These are phyloP conservation scores for Cyclotella choctawhatcheeana DNA, from an alignment of 108 stramenopile species.

Conservation along the genomic window DNA sequence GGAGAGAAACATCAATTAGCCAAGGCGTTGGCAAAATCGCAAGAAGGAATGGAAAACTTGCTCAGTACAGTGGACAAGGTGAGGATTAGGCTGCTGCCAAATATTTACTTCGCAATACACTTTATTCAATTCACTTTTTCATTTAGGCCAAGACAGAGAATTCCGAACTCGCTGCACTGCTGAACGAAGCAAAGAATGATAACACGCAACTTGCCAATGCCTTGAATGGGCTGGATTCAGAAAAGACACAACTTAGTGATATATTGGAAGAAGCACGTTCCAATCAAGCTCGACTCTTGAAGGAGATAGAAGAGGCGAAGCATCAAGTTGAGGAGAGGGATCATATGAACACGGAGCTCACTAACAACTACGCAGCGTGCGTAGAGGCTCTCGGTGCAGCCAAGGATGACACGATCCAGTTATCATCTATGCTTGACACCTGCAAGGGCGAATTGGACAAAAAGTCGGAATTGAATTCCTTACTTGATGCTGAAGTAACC, in stretches of 20 bases:
- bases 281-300: not conserved
- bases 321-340: not conserved
- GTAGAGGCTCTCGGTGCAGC: constrained; percentile 7
- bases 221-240: constrained; percentile 5
- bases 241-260: constrained; percentile 11
- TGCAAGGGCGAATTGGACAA: constrained; percentile 11
- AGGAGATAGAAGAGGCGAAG: not conserved
- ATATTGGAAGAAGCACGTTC: not conserved
- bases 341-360: not conserved
- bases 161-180: not conserved
- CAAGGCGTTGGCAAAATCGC: not conserved
- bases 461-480: constrained; percentile 7
- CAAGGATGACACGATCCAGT: not conserved
- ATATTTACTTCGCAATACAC: not conserved
- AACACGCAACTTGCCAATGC: constrained; percentile 8
- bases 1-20: not conserved
- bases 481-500: constrained; percentile 12
- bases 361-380: not conserved
- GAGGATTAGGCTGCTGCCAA: not conserved
- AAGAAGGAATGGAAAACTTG: not conserved
- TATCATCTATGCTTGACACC: constrained; percentile 1
- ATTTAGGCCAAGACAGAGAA: constrained; percentile 10
- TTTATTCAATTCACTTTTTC: not conserved
- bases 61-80: not conserved
- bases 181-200: constrained; percentile 13